Evolutionary conservation across 129 eudicot genomes (phyloP).

Genomic region (Apium graveolens): DNA sequence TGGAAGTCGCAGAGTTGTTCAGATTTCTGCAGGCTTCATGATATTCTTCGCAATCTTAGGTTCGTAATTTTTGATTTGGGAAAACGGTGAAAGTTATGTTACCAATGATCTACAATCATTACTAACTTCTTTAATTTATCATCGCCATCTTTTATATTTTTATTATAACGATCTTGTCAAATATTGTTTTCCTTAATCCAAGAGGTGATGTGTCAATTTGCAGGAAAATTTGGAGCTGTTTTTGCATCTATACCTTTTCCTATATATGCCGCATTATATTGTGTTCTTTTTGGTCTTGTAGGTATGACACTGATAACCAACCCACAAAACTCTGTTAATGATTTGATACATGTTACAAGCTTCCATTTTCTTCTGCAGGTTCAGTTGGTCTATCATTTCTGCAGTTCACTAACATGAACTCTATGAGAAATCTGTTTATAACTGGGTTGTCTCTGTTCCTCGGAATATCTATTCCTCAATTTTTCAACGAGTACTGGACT

Average conservation of each 20-base stretch:
- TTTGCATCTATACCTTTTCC: conserved; percentile 97
- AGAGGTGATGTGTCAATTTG: conserved; percentile 8
- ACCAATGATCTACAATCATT: not conserved
- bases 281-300: conserved; percentile 94
- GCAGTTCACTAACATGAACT: conserved; percentile 97
- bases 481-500: conserved; percentile 50
- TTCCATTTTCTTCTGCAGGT: conserved; percentile 35
- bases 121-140: not conserved
- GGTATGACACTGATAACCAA: conserved; percentile 41
- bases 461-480: conserved; percentile 92
- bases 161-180: not conserved
- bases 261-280: conserved; percentile 84
- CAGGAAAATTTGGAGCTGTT: conserved; percentile 99
- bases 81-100: not conserved
- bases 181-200: not conserved
- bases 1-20: conserved; percentile 73
- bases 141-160: not conserved
- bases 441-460: conserved; percentile 95
- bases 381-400: conserved; percentile 94
- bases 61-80: conserved; percentile 8
- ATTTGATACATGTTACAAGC: not conserved
- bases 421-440: conserved; percentile 94
- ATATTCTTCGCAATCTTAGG: conserved; percentile 60
- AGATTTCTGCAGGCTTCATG: conserved; percentile 66
- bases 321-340: not conserved